Percentiles rank a stretch among this genome's conserved stretches.
phyloP scores from a whole-genome alignment of 2,329 filamentous ascomycete genomes.

The Xylaria hypoxylon region DNA sequence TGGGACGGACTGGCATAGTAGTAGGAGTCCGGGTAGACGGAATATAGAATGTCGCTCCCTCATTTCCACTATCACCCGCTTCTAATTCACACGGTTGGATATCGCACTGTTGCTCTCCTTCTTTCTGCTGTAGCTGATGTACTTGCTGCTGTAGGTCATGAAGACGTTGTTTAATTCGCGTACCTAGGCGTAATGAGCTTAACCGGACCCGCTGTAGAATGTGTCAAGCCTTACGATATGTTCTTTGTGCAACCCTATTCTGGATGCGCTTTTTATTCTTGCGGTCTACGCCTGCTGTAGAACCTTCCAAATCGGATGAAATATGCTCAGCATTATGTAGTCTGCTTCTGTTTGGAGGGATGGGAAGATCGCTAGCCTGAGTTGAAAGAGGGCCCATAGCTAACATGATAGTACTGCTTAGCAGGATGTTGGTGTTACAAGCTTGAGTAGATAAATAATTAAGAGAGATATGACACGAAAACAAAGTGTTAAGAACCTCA shows the following conservation, averaged over 20 bases:
- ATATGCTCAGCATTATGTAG: not conserved
- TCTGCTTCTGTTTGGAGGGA: not conserved
- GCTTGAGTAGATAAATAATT: not conserved
- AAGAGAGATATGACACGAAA: not conserved
- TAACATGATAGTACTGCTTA: not conserved
- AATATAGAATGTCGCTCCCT: not conserved
- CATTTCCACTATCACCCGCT: conserved; percentile 9
- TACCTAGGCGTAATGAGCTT: conserved; percentile 28
- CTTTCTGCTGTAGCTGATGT: conserved; percentile 24
- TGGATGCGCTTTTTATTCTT: conserved; percentile 33
- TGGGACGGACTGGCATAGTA: not conserved
- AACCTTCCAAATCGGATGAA: conserved; percentile 17
- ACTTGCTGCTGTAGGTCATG: conserved; percentile 34
- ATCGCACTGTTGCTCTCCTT: conserved; percentile 20
- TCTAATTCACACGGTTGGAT: not conserved
- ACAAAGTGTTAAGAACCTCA: not conserved
- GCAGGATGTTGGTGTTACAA: not conserved
- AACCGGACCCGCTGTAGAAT: not conserved
- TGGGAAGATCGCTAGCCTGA: not conserved
- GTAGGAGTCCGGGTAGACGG: not conserved
- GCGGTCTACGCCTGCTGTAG: conserved; percentile 23
- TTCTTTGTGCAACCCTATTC: conserved; percentile 32
- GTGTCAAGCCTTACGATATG: conserved; percentile 23
- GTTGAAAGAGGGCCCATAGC: conserved; percentile 11
- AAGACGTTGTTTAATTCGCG: conserved; percentile 30